Evolutionary conservation across 306 rosid genomes (phyloP), one percentile per base, ranked within the genome.

Genomic region (barrel medic (Medicago truncatula)): DNA sequence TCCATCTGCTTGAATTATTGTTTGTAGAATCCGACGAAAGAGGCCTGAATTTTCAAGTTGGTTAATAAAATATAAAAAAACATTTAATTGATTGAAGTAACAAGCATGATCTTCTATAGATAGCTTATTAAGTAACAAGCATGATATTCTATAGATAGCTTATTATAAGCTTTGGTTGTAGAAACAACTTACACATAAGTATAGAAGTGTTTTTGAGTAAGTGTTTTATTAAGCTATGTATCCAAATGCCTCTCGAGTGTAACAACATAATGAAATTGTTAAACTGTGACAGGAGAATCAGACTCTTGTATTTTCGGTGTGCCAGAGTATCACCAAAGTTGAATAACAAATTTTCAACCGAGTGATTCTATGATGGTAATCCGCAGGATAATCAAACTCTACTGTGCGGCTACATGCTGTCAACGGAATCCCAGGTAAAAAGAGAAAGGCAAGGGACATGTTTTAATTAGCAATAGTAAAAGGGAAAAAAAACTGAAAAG

Each of bases 1-100:
- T 85, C 91, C 97, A 84, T 75, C 83, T 81, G 50, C 88, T 77
- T 25, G 70, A 78, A 60, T 43, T 77, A 65, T 44, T 79, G 77
- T 17, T 85, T 80, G 73, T 79, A 59, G 80, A 89, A 86, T 88
- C 97, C 16, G 96, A 86, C 50, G 89, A 90, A n/a, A 93, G 83
- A 34, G 89, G 86, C 85, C 98, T 93, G 86, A 80, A 28, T 67
- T 74, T 44, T 66, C 79, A 65, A 56, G 15, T 62, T 31, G 21
- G 12, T 14, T 14, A 14, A 31, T 5, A 12, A 46, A 46, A 46
- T 46, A 46, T 46, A n/a, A 46, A 46, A 44, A 46, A 3, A 12
- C n/a, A 46, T 15, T 46, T 12, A 13, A 46, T 12, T 46, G 52
- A 46, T 46, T 43, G 14, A 43, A 43, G 47, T 41, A 41, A 9